Conservation (phyloP, 495 filamentous ascomycete genomes). For the Parathielavia hyrcaniae region DNA sequence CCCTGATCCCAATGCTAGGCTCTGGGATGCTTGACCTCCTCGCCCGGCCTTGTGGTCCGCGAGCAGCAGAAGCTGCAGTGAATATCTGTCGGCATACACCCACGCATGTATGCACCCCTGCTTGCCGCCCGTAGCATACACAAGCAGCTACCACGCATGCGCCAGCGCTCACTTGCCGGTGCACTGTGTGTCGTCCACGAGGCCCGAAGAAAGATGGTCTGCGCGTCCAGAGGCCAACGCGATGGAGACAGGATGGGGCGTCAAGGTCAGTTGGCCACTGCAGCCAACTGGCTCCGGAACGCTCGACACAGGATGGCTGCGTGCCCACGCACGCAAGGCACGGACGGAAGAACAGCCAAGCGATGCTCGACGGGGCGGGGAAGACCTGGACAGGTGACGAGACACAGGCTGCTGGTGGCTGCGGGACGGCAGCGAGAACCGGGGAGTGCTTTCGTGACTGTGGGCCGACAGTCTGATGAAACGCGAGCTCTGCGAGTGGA, state of each 20-base stretch:
- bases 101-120: conserved; percentile 9
- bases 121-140: background rate
- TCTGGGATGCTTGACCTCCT: conserved; percentile 16
- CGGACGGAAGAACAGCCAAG: background rate
- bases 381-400: background rate
- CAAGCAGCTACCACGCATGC: background rate
- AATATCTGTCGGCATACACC: background rate
- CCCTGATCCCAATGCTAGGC: conserved; percentile 19
- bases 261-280: background rate
- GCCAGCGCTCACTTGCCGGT: background rate
- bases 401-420: background rate
- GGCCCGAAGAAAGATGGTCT: background rate
- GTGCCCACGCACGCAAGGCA: background rate
- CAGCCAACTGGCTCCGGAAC: background rate
- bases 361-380: background rate
- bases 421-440: background rate
- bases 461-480: background rate
- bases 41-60: background rate
- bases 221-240: background rate
- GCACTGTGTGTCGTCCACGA: background rate
- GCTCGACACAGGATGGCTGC: background rate
- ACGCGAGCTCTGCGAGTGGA: background rate
- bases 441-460: background rate
- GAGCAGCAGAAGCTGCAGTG: background rate
- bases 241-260: background rate